Evolutionary conservation across 1,139 yeast species (phyloP), one percentile per base, ranked within the genome.

Genomic region (Suhomyces chickasaworum): DNA sequence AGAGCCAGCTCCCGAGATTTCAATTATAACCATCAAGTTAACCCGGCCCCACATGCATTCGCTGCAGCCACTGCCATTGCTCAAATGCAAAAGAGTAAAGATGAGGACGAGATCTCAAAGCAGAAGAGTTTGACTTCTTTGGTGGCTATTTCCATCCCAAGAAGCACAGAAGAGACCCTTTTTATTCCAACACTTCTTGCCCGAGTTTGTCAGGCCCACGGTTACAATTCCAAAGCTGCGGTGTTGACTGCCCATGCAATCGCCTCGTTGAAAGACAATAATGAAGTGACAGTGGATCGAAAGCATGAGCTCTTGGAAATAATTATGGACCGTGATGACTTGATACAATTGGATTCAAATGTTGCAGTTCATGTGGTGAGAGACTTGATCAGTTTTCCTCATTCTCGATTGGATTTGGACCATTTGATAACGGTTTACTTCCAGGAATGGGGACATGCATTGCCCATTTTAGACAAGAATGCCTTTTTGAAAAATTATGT

Each of bases 151-250:
- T 80, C 91, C 0, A 77, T 85, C 15, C 95, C 93, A 2, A 69
- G 95, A 59, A 80, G 86, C 25, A 86, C 93, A 0, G 91, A 84
- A 53, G 95, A 86, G 58, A 85, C 89, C 0, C 66, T 86, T 39
- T 84, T 84, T 55, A 81, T 84, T 29, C 91, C 95, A 0, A 82
- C 88, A 2, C 66, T 86, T 44, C 67, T 86, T 48, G 87, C 89
- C 8, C 77, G 82, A 43, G 74, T 86, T 37, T 84, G 89, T 50
- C 83, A 83, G 53, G 79, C 75, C 1, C 85, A 82, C 61, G 93
- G 93, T 0, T 84, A 83, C 58, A 78, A 81, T 43, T 83, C 89
- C 0, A 81, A 79, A 52, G 84, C 88, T 1, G 83, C 89, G 7
- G 71, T 82, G 10, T 67, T 83, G 45, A 81, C 91, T 0, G 89